A percentile compares a stretch with the other conserved stretches of the same genome.
Conservation (phyloP, 2,329 filamentous ascomycete genomes). For the Lachnellula occidentalis region DNA sequence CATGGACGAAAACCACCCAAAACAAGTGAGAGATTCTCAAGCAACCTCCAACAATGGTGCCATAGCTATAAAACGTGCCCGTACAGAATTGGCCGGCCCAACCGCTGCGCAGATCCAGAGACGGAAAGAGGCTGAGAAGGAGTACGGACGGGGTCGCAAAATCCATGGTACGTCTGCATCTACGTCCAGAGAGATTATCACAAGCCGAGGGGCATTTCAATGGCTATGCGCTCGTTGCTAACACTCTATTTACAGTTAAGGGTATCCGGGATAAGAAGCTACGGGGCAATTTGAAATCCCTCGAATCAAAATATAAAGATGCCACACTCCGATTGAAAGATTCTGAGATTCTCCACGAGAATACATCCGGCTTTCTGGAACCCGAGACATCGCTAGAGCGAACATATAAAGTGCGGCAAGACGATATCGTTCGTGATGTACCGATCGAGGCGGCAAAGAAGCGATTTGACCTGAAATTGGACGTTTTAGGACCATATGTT, state of each 20-base stretch:
- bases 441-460: constrained; percentile 84
- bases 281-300: constrained; percentile 67
- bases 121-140: constrained; percentile 59
- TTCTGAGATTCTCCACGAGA: constrained; percentile 89
- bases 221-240: constrained; percentile 37
- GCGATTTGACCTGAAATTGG: constrained; percentile 81
- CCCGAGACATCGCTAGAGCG: constrained; percentile 81
- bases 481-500: constrained; percentile 77
- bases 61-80: constrained; percentile 42
- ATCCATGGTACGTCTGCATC: constrained; percentile 43
- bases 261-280: constrained; percentile 85
- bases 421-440: constrained; percentile 72
- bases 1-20: constrained; percentile 19
- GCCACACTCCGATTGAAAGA: constrained; percentile 84
- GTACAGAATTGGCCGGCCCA: constrained; percentile 41
- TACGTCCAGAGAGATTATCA: neutral
- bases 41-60: constrained; percentile 44
- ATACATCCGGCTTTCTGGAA: constrained; percentile 79
- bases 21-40: constrained; percentile 7
- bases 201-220: constrained; percentile 30
- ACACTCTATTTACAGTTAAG: constrained; percentile 52
- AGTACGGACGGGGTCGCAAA: constrained; percentile 78
- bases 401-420: constrained; percentile 88
- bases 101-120: constrained; percentile 36
- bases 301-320: constrained; percentile 78